Conservation (phyloP, 768 basidiomycete genomes). For the Xanthoconium stramineum region DNA sequence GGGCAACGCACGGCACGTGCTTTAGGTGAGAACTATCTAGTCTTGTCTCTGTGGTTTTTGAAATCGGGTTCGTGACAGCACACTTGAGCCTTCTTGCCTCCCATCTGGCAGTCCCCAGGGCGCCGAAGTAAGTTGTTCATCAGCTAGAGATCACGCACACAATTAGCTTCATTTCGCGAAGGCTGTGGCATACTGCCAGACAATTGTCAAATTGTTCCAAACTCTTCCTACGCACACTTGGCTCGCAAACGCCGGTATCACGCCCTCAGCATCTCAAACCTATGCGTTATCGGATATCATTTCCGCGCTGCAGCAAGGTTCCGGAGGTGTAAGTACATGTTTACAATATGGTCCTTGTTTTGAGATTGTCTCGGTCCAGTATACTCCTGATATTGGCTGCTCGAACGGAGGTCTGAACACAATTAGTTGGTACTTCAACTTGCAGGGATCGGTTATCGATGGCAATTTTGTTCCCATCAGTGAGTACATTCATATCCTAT, state of each 20-base stretch:
- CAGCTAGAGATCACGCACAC: background rate
- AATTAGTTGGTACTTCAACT: constrained; percentile 63
- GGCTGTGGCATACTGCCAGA: constrained; percentile 67
- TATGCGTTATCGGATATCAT: constrained; percentile 54
- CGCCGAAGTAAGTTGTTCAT: constrained; percentile 47
- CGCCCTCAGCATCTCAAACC: constrained; percentile 56
- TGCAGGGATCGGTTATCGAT: constrained; percentile 65
- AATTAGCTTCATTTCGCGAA: constrained; percentile 22
- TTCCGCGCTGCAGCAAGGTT: constrained; percentile 51
- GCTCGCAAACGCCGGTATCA: constrained; percentile 70
- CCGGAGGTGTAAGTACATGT: constrained; percentile 40
- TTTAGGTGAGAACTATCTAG: constrained; percentile 23
- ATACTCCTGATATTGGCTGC: constrained; percentile 51
- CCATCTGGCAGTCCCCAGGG: constrained; percentile 57
- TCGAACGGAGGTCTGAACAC: constrained; percentile 34
- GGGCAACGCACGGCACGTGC: constrained; percentile 64
- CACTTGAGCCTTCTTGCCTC: constrained; percentile 55
- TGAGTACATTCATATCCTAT: constrained; percentile 28
- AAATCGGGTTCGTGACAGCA: constrained; percentile 37
- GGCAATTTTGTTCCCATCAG: constrained; percentile 60
- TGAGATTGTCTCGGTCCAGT: constrained; percentile 27
- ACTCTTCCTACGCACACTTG: constrained; percentile 72
- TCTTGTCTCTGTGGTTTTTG: background rate
- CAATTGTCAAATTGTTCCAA: constrained; percentile 57
- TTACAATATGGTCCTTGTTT: background rate